phyloP scores from a whole-genome alignment of 805 yeast genomes.

The Starmerella vaccinii region DNA sequence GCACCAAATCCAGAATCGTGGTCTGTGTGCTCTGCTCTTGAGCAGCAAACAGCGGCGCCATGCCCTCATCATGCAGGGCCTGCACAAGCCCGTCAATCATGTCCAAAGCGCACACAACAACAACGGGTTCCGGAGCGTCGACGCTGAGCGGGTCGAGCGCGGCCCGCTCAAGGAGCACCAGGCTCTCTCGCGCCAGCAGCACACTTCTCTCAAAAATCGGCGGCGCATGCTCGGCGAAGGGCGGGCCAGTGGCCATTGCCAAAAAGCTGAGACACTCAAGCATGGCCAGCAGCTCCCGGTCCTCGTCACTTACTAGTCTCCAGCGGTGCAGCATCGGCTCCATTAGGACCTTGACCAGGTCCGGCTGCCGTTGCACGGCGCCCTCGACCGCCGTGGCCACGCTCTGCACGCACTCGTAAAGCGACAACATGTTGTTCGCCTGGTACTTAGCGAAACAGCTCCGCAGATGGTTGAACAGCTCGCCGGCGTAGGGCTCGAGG shows the following conservation, averaged over 20 bases:
- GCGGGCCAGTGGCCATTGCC: constrained; percentile 75
- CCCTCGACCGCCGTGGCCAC: constrained; percentile 68
- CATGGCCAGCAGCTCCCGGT: constrained; percentile 80
- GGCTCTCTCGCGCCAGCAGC: constrained; percentile 55
- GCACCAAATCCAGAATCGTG: constrained; percentile 48
- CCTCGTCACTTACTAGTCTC: constrained; percentile 65
- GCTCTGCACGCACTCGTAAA: constrained; percentile 87
- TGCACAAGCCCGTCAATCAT: constrained; percentile 87
- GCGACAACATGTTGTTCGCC: constrained; percentile 64
- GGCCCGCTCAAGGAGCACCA: constrained; percentile 55
- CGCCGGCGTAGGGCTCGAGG: constrained; percentile 53
- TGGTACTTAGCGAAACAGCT: constrained; percentile 69
- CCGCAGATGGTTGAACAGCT: constrained; percentile 58
- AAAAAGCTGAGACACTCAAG: constrained; percentile 87
- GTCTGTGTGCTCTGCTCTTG: constrained; percentile 33
- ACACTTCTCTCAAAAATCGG: constrained; percentile 74
- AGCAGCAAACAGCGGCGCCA: constrained; percentile 19
- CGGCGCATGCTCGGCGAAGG: constrained; percentile 79
- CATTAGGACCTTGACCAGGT: constrained; percentile 50
- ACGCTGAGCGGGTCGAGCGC: constrained; percentile 45
- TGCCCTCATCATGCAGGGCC: constrained; percentile 42
- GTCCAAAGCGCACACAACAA: constrained; percentile 79
- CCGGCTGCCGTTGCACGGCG: constrained; percentile 41
- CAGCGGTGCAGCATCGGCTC: constrained; percentile 80
- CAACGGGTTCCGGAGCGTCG: constrained; percentile 76